These are phyloP conservation scores for Phaffia rhodozyma DNA, from an alignment of 1,284 basidiomycete genomes.

Conservation along the genomic window DNA sequence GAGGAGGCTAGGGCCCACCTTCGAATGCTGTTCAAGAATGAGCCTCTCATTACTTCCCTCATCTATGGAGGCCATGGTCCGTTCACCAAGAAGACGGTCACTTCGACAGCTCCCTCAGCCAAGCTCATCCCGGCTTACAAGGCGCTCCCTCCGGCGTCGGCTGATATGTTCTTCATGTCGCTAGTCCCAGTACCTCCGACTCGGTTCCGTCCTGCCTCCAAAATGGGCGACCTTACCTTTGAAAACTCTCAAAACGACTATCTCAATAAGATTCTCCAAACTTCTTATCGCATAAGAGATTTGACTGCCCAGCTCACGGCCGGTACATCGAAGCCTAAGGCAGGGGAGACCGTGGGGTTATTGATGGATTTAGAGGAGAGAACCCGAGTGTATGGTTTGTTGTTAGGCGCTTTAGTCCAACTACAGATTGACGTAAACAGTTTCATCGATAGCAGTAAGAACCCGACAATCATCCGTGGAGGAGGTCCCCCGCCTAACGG, in stretches of 20 bases:
- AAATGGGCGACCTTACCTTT: slow-evolving; percentile 84
- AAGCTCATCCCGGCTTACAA: slow-evolving; percentile 37
- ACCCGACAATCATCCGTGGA: slow-evolving; percentile 69
- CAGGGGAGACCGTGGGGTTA: slow-evolving; percentile 40
- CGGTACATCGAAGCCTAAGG: slow-evolving; percentile 23
- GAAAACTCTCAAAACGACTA: slow-evolving; percentile 96
- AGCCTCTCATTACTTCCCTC: slow-evolving; percentile 66
- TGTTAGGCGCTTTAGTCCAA: slow-evolving; percentile 75
- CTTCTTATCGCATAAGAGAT: slow-evolving; percentile 69
- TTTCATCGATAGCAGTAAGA: slow-evolving; percentile 95
- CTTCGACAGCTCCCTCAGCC: slow-evolving; percentile 19
- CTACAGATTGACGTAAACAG: slow-evolving; percentile 93
- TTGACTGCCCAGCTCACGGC: slow-evolving; percentile 55
- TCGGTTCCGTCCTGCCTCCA: slow-evolving; percentile 86
- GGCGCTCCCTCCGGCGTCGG: slow-evolving; percentile 46
- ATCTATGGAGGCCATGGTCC: slow-evolving; percentile 89
- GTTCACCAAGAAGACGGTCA: slow-evolving; percentile 41
- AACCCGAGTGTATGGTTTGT: slow-evolving; percentile 50
- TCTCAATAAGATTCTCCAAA: slow-evolving; percentile 69
- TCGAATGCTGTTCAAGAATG: slow-evolving; percentile 75
- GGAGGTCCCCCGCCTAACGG: slow-evolving; percentile 89
- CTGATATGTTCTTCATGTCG: slow-evolving; percentile 96
- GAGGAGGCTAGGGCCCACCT: slow-evolving; percentile 91
- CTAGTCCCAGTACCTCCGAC: slow-evolving; percentile 86
- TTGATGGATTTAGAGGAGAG: slow-evolving; percentile 38